Evolutionary conservation across 164 flowering plant genomes (phyloP), one percentile per base, ranked within the genome.

Genomic region (Chimonanthus salicifolius): DNA sequence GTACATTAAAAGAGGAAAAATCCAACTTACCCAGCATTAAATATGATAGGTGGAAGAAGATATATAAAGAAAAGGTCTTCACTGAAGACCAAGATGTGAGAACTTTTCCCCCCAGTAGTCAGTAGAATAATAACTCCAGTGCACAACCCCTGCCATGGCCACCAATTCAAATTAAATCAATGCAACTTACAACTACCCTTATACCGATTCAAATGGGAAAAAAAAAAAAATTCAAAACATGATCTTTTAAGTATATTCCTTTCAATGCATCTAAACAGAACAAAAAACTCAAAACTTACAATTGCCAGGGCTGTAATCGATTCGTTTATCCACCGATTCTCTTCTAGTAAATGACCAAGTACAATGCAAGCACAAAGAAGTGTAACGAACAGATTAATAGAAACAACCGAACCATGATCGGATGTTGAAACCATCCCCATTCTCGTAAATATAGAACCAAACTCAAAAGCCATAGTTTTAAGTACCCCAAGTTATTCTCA

Each of bases 261-360:
- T 33, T 33, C 33, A 33, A 33, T 33, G 33, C 33, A 33, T 33
- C 33, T 33, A 33, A 33, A 33, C 33, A 33, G 33, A 33, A 33
- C 33, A 33, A 13, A 6, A 33, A 21, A 11, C 15, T n/a, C 11
- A 71, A 44, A 21, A 83, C 93, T 84, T 74, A 93, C 98, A 69
- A 91, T 86, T 6, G 82, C 79, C 6, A 93, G 87, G 20, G 98
- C 98, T 0, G 97, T 93, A 49, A 89, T 90, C 7, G 98, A 91
- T 74, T 93, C 96, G 72, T 91, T 93, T 86, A 93, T 90, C 97
- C 97, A 93, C 47, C 97, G 84, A 64, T 77, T 85, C 78, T 93
- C 94, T 78, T 91, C 97, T 47, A 93, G 64, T 45, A 90, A 78
- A 78, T 93, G 98, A n/a, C 98, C 97, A 46, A 89, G 75, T 70